These are phyloP conservation scores for Pistacia vera DNA, from an alignment of 345 rosid genomes.

Conservation along the genomic window DNA sequence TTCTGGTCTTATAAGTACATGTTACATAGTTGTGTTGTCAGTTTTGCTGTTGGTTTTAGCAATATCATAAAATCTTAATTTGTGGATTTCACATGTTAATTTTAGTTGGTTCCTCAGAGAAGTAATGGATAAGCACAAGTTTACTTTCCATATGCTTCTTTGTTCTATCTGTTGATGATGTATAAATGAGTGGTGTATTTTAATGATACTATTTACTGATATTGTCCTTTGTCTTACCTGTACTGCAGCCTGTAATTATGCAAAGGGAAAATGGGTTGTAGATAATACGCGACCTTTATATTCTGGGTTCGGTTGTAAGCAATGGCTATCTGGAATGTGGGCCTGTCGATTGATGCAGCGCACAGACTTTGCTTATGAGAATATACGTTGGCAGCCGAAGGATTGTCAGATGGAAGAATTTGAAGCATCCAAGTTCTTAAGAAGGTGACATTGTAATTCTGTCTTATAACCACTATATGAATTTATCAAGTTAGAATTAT, in stretches of 20 bases:
- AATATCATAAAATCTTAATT: background rate
- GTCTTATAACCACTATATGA: background rate
- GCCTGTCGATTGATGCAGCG: slow-evolving; percentile 92
- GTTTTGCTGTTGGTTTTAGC: background rate
- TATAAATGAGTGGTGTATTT: background rate
- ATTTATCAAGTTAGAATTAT: too few relatives aligned
- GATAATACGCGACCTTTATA: slow-evolving; percentile 72
- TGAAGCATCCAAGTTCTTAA: slow-evolving; percentile 69
- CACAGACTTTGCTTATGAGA: slow-evolving; percentile 78
- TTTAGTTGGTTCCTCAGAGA: slow-evolving; percentile 1
- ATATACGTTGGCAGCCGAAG: slow-evolving; percentile 81
- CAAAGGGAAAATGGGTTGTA: slow-evolving; percentile 91
- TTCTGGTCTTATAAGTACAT: background rate
- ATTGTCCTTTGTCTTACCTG: slow-evolving; percentile 3
- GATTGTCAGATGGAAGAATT: slow-evolving; percentile 81
- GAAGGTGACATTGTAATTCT: slow-evolving; percentile 46
- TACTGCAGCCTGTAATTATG: slow-evolving; percentile 68
- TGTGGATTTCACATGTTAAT: background rate
- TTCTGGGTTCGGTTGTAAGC: slow-evolving; percentile 82
- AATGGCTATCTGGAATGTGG: slow-evolving; percentile 94
- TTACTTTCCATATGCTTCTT: background rate
- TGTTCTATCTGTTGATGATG: background rate
- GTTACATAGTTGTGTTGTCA: background rate
- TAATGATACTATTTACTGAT: slow-evolving; percentile 16
- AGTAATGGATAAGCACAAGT: background rate